Evolutionary conservation across 2,329 filamentous ascomycete genomes (phyloP), one percentile per base, ranked within the genome.

Genomic region (Fusarium proliferatum): DNA sequence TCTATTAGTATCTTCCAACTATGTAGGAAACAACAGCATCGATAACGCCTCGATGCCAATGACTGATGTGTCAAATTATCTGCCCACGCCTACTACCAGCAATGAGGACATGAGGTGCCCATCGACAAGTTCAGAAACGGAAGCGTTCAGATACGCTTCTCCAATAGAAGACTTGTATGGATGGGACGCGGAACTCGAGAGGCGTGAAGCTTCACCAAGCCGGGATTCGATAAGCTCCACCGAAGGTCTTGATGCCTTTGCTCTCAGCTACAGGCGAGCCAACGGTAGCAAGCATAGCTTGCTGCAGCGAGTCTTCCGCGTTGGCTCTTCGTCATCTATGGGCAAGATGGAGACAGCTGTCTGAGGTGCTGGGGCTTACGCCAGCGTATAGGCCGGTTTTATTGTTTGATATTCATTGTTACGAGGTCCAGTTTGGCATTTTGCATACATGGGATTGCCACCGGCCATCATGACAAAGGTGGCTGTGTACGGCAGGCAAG

Each of bases 161-260:
- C 60, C 74, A 4, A 55, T 69, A 10, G 61, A 58, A 26, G 87
- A 89, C 62, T 73, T 84, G 9, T 89, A 89, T 63, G 87, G 88
- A 17, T 89, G 87, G 88, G 87, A 89, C 66, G 86, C 86, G 15
- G 86, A 86, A 71, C 77, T 78, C 48, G 64, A 77, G 21, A 77
- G 76, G 48, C 66, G 71, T 16, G 53, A 67, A 26, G 57, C 56
- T 11, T 43, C 63, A 10, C 56, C 63, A 39, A 62, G 67, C 19
- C 59, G 67, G 23, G 49, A 64, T 9, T 74, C 67, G 5, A 52
- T 69, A 55, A 67, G 60, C 23, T 56, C 65, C 8, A 36, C 52
- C 15, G 61, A 73, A n/a, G 66, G 64, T n/a, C 63, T 62, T 45
- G 75, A 77, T 33, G 39, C 66, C 6, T 58, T 76, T 11, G 43